Evolutionary conservation across 2,329 filamentous ascomycete genomes (phyloP).

Genomic region (Fonsecaea erecta): DNA sequence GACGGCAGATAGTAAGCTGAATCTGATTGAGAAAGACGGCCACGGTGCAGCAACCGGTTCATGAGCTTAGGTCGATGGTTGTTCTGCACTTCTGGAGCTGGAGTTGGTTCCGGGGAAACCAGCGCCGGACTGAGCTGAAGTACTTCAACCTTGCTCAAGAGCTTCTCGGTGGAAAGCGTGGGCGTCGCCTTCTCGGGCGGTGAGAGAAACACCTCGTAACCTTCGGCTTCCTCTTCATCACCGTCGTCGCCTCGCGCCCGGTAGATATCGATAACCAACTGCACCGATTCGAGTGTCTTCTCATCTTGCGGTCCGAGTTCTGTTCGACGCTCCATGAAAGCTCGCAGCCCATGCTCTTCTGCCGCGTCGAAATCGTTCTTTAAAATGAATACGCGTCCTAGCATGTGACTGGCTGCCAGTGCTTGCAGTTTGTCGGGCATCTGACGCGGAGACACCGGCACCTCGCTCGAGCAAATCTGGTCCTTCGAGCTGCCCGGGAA

Average conservation of each 20-base stretch:
- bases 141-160: background rate
- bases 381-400: conserved; percentile 31
- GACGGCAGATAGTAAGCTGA: conserved; percentile 9
- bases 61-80: conserved; percentile 15
- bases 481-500: conserved; percentile 14
- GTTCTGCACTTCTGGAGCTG: background rate
- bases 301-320: conserved; percentile 31
- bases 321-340: conserved; percentile 31
- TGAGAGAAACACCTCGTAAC: conserved; percentile 30
- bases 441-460: conserved; percentile 1
- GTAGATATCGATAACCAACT: conserved; percentile 35
- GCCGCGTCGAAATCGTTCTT: conserved; percentile 32
- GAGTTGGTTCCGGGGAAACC: conserved; percentile 8
- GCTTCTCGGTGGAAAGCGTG: conserved; percentile 4
- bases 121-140: background rate
- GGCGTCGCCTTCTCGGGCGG: conserved; percentile 19
- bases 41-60: conserved; percentile 20
- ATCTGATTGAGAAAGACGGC: conserved; percentile 23
- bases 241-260: conserved; percentile 30
- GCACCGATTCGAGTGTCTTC: conserved; percentile 34
- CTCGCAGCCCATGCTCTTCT: conserved; percentile 32
- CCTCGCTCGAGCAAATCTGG: background rate
- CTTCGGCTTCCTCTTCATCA: conserved; percentile 34
- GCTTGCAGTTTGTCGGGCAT: conserved; percentile 26
- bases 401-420: conserved; percentile 32